phyloP scores from a whole-genome alignment of 768 basidiomycete species.

The Psilocybe sp. region DNA sequence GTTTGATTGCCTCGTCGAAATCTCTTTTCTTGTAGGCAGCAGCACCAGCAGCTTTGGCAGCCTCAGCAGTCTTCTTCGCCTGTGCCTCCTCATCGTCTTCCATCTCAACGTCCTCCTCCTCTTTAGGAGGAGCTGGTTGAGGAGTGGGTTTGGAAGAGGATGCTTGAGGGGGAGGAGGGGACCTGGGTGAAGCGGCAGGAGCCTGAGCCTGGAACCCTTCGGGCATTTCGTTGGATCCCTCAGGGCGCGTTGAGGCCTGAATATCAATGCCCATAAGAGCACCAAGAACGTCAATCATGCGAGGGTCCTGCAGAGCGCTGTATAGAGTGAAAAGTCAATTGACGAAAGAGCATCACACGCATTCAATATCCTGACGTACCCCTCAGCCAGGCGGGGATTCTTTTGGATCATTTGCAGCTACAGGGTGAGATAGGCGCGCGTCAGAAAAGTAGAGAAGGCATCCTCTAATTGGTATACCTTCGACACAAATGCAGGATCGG shows the following conservation, averaged over 20 bases:
- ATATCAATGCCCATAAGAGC: constrained; percentile 93
- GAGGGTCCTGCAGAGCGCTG: constrained; percentile 72
- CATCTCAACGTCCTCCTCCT: constrained; percentile 64
- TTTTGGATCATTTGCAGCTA: constrained; percentile 67
- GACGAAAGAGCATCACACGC: not conserved
- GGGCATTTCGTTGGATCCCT: constrained; percentile 80
- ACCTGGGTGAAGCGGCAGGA: constrained; percentile 29
- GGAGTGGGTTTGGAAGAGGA: constrained; percentile 39
- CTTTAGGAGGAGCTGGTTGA: constrained; percentile 26
- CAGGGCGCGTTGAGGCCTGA: constrained; percentile 79
- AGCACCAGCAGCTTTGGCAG: constrained; percentile 74
- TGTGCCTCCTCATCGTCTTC: constrained; percentile 68
- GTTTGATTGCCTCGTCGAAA: constrained; percentile 71
- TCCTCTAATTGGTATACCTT: constrained; percentile 37
- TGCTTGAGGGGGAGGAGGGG: constrained; percentile 40
- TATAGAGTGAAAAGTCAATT: constrained; percentile 3
- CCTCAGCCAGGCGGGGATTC: constrained; percentile 63
- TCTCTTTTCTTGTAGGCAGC: constrained; percentile 85
- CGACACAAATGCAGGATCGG: constrained; percentile 79
- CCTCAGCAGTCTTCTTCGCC: constrained; percentile 75
- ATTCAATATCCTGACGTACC: constrained; percentile 31
- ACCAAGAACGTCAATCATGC: constrained; percentile 93
- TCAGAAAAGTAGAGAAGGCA: constrained; percentile 3
- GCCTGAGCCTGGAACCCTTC: constrained; percentile 43
- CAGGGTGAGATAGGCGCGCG: constrained; percentile 4